A percentile compares a stretch with the other conserved stretches of the same genome.
Conservation (phyloP, 176 grass and related monocot species). For the Ensete glaucum region DNA sequence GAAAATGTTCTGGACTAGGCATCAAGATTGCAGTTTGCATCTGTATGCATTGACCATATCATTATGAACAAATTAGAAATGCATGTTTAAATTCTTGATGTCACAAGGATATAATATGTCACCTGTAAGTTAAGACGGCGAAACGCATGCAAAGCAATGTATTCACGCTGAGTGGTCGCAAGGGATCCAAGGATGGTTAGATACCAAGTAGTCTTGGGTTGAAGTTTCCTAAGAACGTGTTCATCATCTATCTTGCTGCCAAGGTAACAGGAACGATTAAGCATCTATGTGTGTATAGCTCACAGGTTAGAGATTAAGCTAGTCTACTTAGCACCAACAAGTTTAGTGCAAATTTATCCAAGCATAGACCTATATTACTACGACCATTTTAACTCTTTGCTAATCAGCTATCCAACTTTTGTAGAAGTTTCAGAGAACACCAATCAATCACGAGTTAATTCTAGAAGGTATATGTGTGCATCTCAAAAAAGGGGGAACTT, state of each 20-base stretch:
- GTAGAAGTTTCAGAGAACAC: too few species aligned
- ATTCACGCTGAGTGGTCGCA: conserved; percentile 96
- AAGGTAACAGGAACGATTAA: neutral
- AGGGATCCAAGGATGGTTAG: conserved; percentile 86
- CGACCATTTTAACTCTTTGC: too few species aligned
- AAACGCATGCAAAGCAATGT: conserved; percentile 90
- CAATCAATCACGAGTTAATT: too few species aligned
- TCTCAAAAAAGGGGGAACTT: too few species aligned
- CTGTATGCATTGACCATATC: conserved; percentile 33
- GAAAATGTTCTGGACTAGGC: conserved; percentile 95
- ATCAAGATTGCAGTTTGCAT: conserved; percentile 98
- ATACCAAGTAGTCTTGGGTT: conserved; percentile 67
- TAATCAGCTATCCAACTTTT: too few species aligned
- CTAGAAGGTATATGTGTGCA: too few species aligned
- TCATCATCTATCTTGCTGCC: conserved; percentile 44
- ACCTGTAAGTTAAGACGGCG: conserved; percentile 81
- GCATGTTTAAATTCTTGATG: neutral
- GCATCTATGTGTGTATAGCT: too few species aligned
- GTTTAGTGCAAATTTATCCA: too few species aligned
- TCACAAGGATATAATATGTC: neutral
- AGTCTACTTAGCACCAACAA: too few species aligned
- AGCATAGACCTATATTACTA: too few species aligned
- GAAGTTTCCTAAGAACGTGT: conserved; percentile 67
- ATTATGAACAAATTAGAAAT: conserved; percentile 7
- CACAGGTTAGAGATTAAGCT: too few species aligned